Evolutionary conservation across 1,284 basidiomycete species (phyloP), one percentile per base, ranked within the genome.

Genomic region (Papiliotrema laurentii): DNA sequence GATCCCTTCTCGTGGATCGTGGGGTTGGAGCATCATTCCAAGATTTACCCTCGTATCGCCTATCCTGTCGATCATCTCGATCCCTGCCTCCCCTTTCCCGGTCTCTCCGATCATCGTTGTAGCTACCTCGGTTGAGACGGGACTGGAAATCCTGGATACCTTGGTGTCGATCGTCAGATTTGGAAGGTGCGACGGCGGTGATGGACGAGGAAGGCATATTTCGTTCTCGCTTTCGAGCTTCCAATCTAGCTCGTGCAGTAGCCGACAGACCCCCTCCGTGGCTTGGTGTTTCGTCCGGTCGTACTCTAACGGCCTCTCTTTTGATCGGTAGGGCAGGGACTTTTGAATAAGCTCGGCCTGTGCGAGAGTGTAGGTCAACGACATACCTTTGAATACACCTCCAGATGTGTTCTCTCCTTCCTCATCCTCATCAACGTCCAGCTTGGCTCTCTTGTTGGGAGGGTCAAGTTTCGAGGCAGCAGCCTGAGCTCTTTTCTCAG

Each of bases 211-310:
- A 50, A 0, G 68, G 66, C 54, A 79, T 83, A 43, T 89, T 87
- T 55, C 80, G 75, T 53, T 79, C 81, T 52, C 77, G 80, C 47
- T 86, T 79, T 61, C 87, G 75, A 53, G 91, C 90, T 47, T 92
- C 89, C 26, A 96, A 71, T 52, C 80, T 75, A 58, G 80, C 78
- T 24, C 83, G 78, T 9, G 85, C 89, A 1, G 77, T 74, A 24
- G 89, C 85, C 0, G 87, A 87, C 26, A 97, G 75, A 11, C 92
- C 93, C 41, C 88, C 86, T 1, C 88, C 85, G 67, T 93, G 88
- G n/a, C 91, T 93, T 0, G 92, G 92, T 0, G 92, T 97, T 59
- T 94, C 91, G 58, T 87, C 86, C 0, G 84, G 87, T 58, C 86
- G 77, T 53, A 87, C 83, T 11, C 92, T 81, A 2, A 79, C 70